These are phyloP conservation scores for Tuber umbilicatum DNA, from an alignment of 495 filamentous ascomycete species.

Conservation along the genomic window DNA sequence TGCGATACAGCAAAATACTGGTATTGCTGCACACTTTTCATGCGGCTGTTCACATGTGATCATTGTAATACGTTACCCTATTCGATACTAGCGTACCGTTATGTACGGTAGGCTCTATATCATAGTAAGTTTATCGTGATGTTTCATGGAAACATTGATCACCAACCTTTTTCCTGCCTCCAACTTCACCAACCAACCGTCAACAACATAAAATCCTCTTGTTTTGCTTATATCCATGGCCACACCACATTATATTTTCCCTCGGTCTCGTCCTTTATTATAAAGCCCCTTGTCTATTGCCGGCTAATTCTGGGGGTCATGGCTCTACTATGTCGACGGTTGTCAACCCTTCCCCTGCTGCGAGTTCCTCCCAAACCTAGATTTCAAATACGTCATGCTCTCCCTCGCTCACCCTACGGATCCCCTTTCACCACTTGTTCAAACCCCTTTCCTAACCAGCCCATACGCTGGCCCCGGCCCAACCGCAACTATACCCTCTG, in stretches of 20 bases:
- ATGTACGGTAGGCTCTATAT: neutral
- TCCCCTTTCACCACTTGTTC: constrained; percentile 17
- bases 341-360: constrained; percentile 6
- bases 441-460: constrained; percentile 2
- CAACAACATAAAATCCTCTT: neutral
- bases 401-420: constrained; percentile 8
- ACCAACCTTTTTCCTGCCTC: neutral
- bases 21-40: neutral
- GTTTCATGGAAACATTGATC: neutral
- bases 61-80: neutral
- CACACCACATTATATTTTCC: constrained; percentile 11
- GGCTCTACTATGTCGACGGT: constrained; percentile 22
- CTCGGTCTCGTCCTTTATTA: constrained; percentile 12
- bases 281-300: constrained; percentile 14
- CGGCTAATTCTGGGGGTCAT: constrained; percentile 14
- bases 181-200: neutral
- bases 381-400: constrained; percentile 25
- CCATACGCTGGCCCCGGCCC: constrained; percentile 14
- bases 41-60: neutral
- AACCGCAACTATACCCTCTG: constrained; percentile 10
- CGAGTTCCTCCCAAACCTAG: constrained; percentile 9
- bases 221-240: neutral
- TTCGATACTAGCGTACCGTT: neutral
- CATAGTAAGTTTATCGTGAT: neutral
- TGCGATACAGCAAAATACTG: too few relatives aligned